These are phyloP conservation scores for Pythium myriotylum DNA, from an alignment of 352 stramenopile species.

Conservation along the genomic window DNA sequence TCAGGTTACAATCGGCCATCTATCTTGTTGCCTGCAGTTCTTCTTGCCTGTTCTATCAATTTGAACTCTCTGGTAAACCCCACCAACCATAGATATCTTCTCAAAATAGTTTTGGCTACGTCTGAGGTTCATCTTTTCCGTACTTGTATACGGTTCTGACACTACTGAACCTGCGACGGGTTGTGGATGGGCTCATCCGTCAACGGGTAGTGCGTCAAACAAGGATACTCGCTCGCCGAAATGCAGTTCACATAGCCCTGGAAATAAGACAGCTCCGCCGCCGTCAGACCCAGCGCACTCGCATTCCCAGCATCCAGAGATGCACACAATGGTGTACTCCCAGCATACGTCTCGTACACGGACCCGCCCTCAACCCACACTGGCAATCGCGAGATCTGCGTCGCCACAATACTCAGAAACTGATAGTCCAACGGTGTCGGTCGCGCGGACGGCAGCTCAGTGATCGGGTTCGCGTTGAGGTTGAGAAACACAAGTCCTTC, in stretches of 20 bases:
- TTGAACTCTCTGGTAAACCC: too few species aligned
- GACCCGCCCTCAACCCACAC: background rate
- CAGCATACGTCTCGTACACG: background rate
- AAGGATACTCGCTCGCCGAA: background rate
- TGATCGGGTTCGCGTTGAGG: constrained; percentile 9
- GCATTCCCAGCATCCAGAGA: background rate
- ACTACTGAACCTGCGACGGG: background rate
- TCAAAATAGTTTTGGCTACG: too few species aligned
- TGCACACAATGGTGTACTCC: constrained; percentile 4
- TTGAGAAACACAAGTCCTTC: constrained; percentile 1
- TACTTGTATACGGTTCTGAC: too few species aligned
- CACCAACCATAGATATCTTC: too few species aligned
- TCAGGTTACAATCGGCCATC: too few species aligned
- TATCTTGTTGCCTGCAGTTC: too few species aligned
- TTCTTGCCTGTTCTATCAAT: too few species aligned
- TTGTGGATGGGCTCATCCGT: constrained; percentile 17
- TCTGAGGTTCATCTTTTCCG: too few species aligned
- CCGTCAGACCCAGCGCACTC: background rate
- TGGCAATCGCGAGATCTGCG: constrained; percentile 1
- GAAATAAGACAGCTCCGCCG: background rate
- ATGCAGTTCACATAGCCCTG: constrained; percentile 9
- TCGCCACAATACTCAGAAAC: background rate
- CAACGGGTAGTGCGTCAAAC: constrained; percentile 14
- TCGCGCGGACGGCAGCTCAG: background rate
- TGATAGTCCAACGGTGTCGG: background rate